These are phyloP conservation scores for Calycina herbarum DNA, from an alignment of 2,329 filamentous ascomycete species.

Conservation along the genomic window DNA sequence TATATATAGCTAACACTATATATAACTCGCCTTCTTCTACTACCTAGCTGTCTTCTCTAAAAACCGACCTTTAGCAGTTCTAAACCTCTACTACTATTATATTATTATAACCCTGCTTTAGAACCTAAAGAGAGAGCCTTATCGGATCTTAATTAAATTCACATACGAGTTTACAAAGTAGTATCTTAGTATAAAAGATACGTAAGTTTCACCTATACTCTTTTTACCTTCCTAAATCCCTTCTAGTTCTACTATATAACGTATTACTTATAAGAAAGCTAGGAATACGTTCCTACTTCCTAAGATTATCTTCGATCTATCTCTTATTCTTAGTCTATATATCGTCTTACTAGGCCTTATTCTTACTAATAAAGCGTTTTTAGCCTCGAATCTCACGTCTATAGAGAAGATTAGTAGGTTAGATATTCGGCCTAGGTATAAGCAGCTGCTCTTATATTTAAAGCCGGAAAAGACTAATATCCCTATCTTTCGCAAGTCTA, in stretches of 20 bases:
- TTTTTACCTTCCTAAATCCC: constrained; percentile 10
- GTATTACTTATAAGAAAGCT: constrained; percentile 17
- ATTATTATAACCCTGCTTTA: constrained; percentile 19
- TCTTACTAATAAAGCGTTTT: constrained; percentile 33
- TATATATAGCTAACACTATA: constrained; percentile 29
- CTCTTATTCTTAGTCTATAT: constrained; percentile 40
- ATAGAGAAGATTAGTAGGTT: constrained; percentile 27
- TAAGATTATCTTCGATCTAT: constrained; percentile 40
- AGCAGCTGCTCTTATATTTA: constrained; percentile 27
- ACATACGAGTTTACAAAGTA: constrained; percentile 30
- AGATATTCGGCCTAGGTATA: constrained; percentile 33
- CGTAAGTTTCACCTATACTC: constrained; percentile 20
- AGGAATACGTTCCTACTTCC: constrained; percentile 40
- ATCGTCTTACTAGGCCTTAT: constrained; percentile 37
- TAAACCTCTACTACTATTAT: constrained; percentile 23
- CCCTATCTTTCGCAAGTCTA: constrained; percentile 30
- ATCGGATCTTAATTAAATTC: constrained; percentile 12
- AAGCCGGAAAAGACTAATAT: constrained; percentile 28
- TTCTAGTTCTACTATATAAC: constrained; percentile 12
- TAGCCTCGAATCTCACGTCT: constrained; percentile 29
- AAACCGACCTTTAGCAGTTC: constrained; percentile 23
- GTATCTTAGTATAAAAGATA: constrained; percentile 28
- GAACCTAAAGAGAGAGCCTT: constrained; percentile 8
- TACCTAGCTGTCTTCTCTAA: constrained; percentile 20
- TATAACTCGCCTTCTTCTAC: constrained; percentile 22